Evolutionary conservation across 805 yeast genomes (phyloP).

Genomic region (Lachancea quebecensis): DNA sequence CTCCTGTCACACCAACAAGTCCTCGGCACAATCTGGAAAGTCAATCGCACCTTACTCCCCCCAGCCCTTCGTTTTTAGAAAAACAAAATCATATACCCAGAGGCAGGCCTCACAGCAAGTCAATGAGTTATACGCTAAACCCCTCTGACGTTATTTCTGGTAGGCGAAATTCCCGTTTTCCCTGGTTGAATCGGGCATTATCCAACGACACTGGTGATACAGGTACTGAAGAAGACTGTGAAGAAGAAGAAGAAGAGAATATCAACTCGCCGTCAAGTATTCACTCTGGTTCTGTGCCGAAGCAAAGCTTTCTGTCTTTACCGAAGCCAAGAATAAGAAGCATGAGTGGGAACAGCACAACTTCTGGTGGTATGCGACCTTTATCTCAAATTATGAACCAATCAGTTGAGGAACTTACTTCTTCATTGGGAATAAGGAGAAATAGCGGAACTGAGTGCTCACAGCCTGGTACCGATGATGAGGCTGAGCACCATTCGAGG

Average conservation of each 20-base stretch:
- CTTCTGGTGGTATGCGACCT: slow-evolving; percentile 14
- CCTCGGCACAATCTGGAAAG: background rate
- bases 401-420: slow-evolving; percentile 20
- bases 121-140: slow-evolving; percentile 26
- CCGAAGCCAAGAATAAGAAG: slow-evolving; percentile 17
- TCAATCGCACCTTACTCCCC: slow-evolving; percentile 4
- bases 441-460: slow-evolving; percentile 4
- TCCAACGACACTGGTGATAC: slow-evolving; percentile 29
- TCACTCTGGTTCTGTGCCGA: slow-evolving; percentile 13
- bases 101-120: slow-evolving; percentile 29
- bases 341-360: slow-evolving; percentile 19
- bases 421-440: slow-evolving; percentile 3
- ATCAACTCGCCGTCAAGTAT: slow-evolving; percentile 16
- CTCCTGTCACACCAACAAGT: slow-evolving; percentile 6
- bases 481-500: slow-evolving; percentile 16
- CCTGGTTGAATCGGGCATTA: slow-evolving; percentile 28
- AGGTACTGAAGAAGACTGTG: slow-evolving; percentile 28
- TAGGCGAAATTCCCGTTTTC: slow-evolving; percentile 22
- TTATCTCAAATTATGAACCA: slow-evolving; percentile 8
- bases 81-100: slow-evolving; percentile 2
- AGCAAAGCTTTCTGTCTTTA: slow-evolving; percentile 9
- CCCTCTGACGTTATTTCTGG: slow-evolving; percentile 30
- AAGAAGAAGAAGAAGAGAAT: slow-evolving; percentile 22
- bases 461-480: slow-evolving; percentile 9
- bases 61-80: slow-evolving; percentile 9